Conservation (phyloP, 768 basidiomycete genomes). For the Mycena amicta region DNA sequence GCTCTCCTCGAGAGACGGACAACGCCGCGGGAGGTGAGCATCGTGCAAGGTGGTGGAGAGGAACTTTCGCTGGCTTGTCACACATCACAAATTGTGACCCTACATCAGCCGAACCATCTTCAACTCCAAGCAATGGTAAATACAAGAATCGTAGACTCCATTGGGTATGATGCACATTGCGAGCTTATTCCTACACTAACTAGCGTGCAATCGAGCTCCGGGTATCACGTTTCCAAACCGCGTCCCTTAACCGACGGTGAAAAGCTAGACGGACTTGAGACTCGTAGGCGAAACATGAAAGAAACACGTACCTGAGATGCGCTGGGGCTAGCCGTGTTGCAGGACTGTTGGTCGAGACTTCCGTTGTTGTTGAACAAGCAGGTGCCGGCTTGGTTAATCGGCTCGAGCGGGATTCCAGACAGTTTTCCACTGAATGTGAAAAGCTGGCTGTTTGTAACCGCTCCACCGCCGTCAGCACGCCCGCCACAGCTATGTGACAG, state of each 20-base stretch:
- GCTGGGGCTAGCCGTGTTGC: constrained; percentile 16
- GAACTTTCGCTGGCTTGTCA: background rate
- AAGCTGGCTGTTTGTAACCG: constrained; percentile 26
- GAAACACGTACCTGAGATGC: constrained; percentile 7
- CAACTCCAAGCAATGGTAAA: too few species aligned
- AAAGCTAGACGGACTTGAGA: background rate
- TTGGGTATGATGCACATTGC: too few species aligned
- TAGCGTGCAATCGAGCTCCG: too few species aligned
- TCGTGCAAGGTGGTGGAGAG: constrained; percentile 43
- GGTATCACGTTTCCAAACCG: too few species aligned
- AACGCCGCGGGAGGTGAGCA: constrained; percentile 87
- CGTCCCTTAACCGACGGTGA: background rate
- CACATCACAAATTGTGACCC: background rate
- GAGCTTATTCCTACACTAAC: background rate
- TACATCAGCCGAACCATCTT: background rate
- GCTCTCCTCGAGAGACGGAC: constrained; percentile 88
- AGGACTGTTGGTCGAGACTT: constrained; percentile 15
- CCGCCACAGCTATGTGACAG: constrained; percentile 8
- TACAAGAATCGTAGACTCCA: too few species aligned
- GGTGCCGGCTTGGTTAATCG: constrained; percentile 16
- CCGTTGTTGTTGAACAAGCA: constrained; percentile 23
- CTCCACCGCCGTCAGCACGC: constrained; percentile 14
- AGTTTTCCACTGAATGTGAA: constrained; percentile 19
- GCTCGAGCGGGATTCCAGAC: constrained; percentile 15
- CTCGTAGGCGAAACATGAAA: background rate